Percentiles rank a stretch among this genome's conserved stretches.
phyloP scores from a whole-genome alignment of 129 eudicot genomes.

The Pittosporum tobira region DNA sequence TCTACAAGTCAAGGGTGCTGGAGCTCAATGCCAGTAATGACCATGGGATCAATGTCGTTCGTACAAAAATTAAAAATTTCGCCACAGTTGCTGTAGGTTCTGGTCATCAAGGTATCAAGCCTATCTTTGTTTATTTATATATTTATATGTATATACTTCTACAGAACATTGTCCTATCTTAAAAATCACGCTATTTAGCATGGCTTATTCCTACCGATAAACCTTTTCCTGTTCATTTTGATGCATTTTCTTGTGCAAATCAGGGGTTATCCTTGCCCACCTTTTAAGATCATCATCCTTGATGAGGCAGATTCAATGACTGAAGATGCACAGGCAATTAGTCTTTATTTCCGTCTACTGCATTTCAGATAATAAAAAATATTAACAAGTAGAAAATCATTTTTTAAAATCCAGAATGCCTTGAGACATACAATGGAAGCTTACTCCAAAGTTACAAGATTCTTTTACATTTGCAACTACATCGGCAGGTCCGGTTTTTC shows the following conservation, averaged over 20 bases:
- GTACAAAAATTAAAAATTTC: constrained; percentile 92
- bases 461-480: constrained; percentile 93
- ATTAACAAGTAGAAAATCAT: background rate
- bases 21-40: constrained; percentile 99
- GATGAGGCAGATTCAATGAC: constrained; percentile 99
- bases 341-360: constrained; percentile 2
- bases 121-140: no score
- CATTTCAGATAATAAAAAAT: background rate
- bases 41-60: constrained; percentile 97
- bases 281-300: constrained; percentile 85
- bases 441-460: constrained; percentile 90
- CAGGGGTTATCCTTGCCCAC: constrained; percentile 96
- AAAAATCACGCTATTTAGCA: background rate
- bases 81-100: constrained; percentile 97
- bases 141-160: no score
- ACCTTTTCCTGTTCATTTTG: constrained; percentile 7
- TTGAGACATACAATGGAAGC: constrained; percentile 97
- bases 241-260: constrained; percentile 15
- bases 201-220: background rate
- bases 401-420: constrained; percentile 67
- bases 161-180: no score
- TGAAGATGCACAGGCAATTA: constrained; percentile 98
- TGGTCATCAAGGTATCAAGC: constrained; percentile 65
- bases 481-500: constrained; percentile 84
- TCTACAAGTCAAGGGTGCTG: constrained; percentile 89